Evolutionary conservation across 2,329 filamentous ascomycete species (phyloP).

Genomic region (Fusarium nygamai): DNA sequence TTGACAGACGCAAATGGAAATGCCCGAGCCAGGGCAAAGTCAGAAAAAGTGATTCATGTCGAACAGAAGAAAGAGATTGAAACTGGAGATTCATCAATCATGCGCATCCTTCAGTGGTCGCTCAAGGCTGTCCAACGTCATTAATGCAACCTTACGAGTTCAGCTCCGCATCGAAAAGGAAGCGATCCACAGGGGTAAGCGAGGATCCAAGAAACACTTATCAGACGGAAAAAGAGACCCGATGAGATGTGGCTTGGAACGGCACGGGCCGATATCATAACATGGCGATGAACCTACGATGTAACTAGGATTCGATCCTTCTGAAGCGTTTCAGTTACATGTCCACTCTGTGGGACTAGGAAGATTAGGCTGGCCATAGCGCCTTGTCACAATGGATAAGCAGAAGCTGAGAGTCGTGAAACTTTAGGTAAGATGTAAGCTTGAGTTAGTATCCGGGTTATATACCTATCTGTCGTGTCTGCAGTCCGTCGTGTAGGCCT

Average conservation of each 20-base stretch:
- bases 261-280: neutral
- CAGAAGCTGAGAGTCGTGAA: no score
- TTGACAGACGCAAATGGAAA: neutral
- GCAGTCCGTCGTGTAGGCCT: neutral
- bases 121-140: neutral
- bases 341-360: neutral
- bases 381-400: neutral
- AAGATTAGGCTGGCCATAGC: neutral
- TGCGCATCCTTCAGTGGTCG: neutral
- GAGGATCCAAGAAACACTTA: neutral
- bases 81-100: neutral
- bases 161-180: neutral
- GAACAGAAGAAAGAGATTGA: neutral
- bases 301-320: conserved; percentile 3
- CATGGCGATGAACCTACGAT: neutral
- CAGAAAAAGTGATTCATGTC: neutral
- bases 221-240: neutral
- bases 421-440: no score
- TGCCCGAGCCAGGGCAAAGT: neutral
- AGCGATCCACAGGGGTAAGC: neutral
- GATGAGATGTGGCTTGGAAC: neutral
- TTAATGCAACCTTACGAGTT: neutral
- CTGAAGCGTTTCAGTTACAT: neutral
- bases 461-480: neutral
- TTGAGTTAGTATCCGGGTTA: neutral